Evolutionary conservation across 2,329 filamentous ascomycete genomes (phyloP).

Genomic region (Alternaria hordeiaustralica): DNA sequence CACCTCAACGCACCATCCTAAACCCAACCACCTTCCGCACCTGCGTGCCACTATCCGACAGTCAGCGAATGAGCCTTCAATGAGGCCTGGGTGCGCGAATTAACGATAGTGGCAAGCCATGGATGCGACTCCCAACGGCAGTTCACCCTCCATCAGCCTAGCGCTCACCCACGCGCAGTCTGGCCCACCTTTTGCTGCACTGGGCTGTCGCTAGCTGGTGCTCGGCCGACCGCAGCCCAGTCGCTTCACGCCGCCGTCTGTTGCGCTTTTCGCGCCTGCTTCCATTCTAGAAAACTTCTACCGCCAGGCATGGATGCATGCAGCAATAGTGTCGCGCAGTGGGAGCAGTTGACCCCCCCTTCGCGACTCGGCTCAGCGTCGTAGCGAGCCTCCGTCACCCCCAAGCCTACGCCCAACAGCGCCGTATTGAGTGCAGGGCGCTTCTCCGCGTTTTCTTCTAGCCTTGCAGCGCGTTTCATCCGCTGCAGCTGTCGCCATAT

Average conservation of each 20-base stretch:
- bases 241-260: conserved; percentile 10
- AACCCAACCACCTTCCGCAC: conserved; percentile 4
- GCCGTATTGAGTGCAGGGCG: conserved; percentile 15
- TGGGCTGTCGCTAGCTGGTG: background rate
- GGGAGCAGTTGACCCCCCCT: conserved; percentile 2
- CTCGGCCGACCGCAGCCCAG: conserved; percentile 18
- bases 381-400: conserved; percentile 14
- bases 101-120: conserved; percentile 16
- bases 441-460: conserved; percentile 39
- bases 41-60: conserved; percentile 5
- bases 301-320: conserved; percentile 10
- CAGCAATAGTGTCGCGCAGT: conserved; percentile 1
- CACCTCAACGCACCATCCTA: conserved; percentile 2
- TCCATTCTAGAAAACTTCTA: conserved; percentile 30
- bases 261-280: conserved; percentile 23
- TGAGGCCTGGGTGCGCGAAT: conserved; percentile 16
- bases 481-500: conserved; percentile 5
- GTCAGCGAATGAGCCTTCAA: conserved; percentile 5
- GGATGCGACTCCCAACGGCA: conserved; percentile 15
- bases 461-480: conserved; percentile 23
- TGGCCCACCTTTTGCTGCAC: conserved; percentile 9
- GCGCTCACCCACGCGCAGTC: conserved; percentile 7
- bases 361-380: conserved; percentile 14
- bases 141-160: conserved; percentile 8
- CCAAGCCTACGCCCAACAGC: conserved; percentile 3